Evolutionary conservation across 31 red algal species (phyloP), one percentile per base, ranked within the genome.

Genomic region (Odonthalia washingtoniensis): DNA sequence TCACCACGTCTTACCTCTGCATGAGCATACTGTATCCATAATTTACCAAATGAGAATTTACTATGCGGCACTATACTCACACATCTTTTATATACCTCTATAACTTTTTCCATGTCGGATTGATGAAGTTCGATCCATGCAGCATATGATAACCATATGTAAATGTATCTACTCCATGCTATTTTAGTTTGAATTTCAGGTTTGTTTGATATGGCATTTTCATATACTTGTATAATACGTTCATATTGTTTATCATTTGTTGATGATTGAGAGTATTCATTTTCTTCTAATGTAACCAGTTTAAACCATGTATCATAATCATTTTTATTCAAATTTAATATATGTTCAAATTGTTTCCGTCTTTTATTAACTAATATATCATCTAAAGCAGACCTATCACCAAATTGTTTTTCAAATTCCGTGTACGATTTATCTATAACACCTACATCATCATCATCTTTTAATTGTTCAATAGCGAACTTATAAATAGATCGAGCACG

Each of bases 301-400:
- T 98, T 93, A 63, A 94, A 94, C 96, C 96, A 98, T 30, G 84
- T 72, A 79, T 95, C 89, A 77, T 95, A 95, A 42, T 98, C 93
- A 80, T 78, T 65, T 12, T 60, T 35, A 40, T 90, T 75, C 2
- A 57, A 70, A 35, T 37, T 80, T 4, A 98, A 36, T 6, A 16
- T 37, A 31, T 74, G 38, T 28, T 91, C 89, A 34, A 90, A 87
- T 42, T 43, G 63, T 65, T 72, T 53, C 28, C 88, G 83, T 46
- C 77, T 72, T 81, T 87, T 90, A 37, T 46, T 53, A 33, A 92
- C 38, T 36, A 95, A 26, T 40, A 90, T 34, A 30, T 63, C 81
- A 43, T 95, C 89, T 18, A 92, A 41, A 46, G 77, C 81, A 60
- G 77, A 70, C 74, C 93, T 5, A 61, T 86, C 89, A 26, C 96